A percentile compares a stretch with the other conserved stretches of the same genome.
Conservation (phyloP, 495 filamentous ascomycete species). For the Extremus antarcticus region DNA sequence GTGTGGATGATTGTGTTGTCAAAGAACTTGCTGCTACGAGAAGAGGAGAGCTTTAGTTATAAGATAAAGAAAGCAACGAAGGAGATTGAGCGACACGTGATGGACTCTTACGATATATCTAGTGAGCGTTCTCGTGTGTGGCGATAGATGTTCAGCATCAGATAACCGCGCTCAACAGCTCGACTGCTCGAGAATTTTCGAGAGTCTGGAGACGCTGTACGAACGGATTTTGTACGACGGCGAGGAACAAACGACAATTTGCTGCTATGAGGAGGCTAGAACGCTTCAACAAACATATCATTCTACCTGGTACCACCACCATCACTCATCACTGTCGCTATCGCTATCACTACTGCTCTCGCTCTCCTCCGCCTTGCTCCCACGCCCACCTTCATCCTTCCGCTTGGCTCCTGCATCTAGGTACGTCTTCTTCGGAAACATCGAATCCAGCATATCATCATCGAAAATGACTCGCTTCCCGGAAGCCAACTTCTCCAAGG, state of each 20-base stretch:
- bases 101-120: no score
- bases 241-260: not conserved
- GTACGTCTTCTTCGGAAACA: slow-evolving; percentile 9
- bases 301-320: not conserved
- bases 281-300: not conserved
- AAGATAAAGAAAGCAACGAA: no score
- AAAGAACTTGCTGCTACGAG: no score
- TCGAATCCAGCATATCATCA: slow-evolving; percentile 4
- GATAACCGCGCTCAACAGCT: no score
- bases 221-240: not conserved
- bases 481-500: not conserved
- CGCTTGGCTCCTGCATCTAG: not conserved
- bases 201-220: no score
- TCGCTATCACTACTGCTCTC: slow-evolving; percentile 6
- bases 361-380: not conserved
- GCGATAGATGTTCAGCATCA: no score
- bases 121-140: no score
- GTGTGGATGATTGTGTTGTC: no score
- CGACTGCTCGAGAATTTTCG: no score
- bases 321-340: slow-evolving; percentile 3
- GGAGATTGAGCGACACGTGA: no score
- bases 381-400: not conserved
- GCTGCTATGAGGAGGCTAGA: not conserved
- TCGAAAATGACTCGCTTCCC: slow-evolving; percentile 11
- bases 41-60: no score